Percentiles rank a stretch among this genome's conserved stretches.
Conservation (phyloP, 495 filamentous ascomycete genomes). For the Penicillium desertorum region DNA sequence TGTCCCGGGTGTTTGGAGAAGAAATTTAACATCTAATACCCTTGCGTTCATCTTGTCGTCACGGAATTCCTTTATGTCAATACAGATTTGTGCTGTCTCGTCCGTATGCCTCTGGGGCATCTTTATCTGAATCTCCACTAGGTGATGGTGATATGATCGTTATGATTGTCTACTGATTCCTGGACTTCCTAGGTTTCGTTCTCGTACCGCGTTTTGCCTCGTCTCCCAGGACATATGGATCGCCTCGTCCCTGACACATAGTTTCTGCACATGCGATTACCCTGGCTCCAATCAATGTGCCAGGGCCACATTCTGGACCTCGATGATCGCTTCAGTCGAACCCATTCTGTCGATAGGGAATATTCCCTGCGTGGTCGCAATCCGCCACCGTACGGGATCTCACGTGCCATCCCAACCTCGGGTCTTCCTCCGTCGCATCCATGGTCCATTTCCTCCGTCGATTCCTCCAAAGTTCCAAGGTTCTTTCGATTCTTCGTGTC, state of each 20-base stretch:
- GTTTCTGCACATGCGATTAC: no score
- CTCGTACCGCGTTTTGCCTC: no score
- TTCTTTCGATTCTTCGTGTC: neutral
- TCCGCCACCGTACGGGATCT: neutral
- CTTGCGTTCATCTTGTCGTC: neutral
- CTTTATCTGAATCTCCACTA: neutral
- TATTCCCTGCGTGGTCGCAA: neutral
- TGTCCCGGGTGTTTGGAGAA: neutral
- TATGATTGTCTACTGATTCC: neutral
- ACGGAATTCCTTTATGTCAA: neutral
- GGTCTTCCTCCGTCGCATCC: neutral
- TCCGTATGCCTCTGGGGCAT: neutral
- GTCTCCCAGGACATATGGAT: no score
- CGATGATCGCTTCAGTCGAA: neutral
- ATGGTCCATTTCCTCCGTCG: neutral
- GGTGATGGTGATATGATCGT: neutral
- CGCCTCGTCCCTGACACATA: no score
- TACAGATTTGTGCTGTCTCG: neutral
- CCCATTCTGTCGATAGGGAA: no score
- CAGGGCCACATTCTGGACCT: neutral
- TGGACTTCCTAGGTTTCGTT: neutral
- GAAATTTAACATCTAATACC: neutral
- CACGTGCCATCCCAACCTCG: constrained; percentile 3
- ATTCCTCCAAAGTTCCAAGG: neutral
- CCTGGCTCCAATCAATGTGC: neutral